Evolutionary conservation across 1,284 basidiomycete genomes (phyloP), one percentile per base, ranked within the genome.

Genomic region (Malassezia obtusa): DNA sequence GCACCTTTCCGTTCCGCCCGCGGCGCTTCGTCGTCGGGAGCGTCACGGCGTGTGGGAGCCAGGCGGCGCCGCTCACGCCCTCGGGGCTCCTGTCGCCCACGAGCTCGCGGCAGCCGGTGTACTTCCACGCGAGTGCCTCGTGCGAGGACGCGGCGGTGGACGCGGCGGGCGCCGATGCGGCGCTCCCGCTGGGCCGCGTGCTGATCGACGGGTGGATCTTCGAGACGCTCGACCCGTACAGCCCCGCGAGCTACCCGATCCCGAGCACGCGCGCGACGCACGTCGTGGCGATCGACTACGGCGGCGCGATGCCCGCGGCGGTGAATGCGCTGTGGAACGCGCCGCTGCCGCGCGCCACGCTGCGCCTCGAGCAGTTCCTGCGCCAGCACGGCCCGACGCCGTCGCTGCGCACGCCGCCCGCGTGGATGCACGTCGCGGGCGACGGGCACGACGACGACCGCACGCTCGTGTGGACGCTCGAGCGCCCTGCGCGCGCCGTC

Each of bases 221-320:
- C 61, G 90, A 99, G 77, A 96, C 91, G 1, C 80, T 98, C 39
- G 92, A 98, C 72, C 92, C 94, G 0, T 98, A 98, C 73, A 88
- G 88, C 38, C 84, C 86, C 56, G 89, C 94, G 73, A 90, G 89
- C 64, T 92, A 91, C 71, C 82, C 87, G 14, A 95, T 98, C 40
- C 92, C 92, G 0, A 95, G 90, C 2, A 89, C 92, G 22, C 78
- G 86, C 49, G 91, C 89, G 75, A 92, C 87, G 44, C 81, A 90
- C 59, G 79, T 95, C 36, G 83, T 86, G 5, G 86, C 89, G 0
- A 80, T 94, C 52, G 91, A 98, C 75, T 91, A 86, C 67, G 84
- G 84, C 4, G 89, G 90, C 6, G 84, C 83, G 10, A 81, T 95
- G 39, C 89, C 92, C 0, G 80, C 84, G 7, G 84, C 89, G 0